Conservation (phyloP, 345 rosid genomes). For the Trapa bicornis region DNA sequence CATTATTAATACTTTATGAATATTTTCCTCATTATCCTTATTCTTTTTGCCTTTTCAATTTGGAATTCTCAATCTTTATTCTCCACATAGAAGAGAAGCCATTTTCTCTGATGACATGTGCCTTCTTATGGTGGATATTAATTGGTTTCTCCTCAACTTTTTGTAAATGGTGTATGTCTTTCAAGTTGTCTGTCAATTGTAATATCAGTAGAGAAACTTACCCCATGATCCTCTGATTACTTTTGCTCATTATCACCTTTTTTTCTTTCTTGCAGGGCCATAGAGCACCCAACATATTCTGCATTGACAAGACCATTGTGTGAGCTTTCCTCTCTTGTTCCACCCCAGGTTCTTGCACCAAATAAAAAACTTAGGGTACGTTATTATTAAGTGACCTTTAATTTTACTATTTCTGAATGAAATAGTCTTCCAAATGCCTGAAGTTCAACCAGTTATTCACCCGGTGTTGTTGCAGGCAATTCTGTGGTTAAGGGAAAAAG, state of each 20-base stretch:
- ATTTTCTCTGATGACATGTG: not conserved
- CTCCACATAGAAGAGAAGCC: not conserved
- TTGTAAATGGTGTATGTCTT: not conserved
- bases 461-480: not conserved
- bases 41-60: not conserved
- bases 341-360: conserved; percentile 78
- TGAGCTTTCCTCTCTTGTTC: conserved; percentile 87
- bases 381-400: not conserved
- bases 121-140: not conserved
- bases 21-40: not conserved
- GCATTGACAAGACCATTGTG: conserved; percentile 96
- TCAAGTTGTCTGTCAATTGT: not conserved
- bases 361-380: conserved; percentile 91
- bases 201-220: not conserved
- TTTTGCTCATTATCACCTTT: not conserved
- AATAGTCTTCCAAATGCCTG: not conserved
- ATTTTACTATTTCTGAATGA: not conserved
- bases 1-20: too few species aligned
- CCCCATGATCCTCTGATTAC: conserved; percentile 5
- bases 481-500: not conserved
- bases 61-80: not conserved
- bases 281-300: conserved; percentile 95
- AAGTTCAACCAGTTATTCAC: not conserved
- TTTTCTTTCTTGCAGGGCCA: conserved; percentile 54
- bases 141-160: not conserved